phyloP scores from a whole-genome alignment of 345 rosid genomes.

The Cardamine chenopodiifolia region DNA sequence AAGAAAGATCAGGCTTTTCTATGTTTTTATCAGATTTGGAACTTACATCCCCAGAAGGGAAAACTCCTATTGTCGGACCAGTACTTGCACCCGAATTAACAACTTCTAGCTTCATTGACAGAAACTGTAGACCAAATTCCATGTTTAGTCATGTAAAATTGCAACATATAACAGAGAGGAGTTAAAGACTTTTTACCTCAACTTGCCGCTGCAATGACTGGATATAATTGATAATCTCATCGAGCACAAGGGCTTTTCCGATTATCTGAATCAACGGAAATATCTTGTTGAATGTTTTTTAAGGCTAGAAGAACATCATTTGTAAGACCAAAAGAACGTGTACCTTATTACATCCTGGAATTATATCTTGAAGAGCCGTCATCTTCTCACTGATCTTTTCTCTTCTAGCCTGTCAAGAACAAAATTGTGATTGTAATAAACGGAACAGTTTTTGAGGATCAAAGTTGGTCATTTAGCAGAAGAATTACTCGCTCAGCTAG shows the following conservation, averaged over 20 bases:
- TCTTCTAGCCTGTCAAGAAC: conserved; percentile 80
- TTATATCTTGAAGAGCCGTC: conserved; percentile 94
- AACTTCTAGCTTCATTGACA: conserved; percentile 94
- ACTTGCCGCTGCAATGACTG: conserved; percentile 94
- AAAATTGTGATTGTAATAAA: neutral
- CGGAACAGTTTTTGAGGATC: neutral
- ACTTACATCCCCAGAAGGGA: conserved; percentile 79
- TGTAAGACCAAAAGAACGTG: neutral
- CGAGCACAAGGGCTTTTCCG: conserved; percentile 97
- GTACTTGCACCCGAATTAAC: conserved; percentile 68
- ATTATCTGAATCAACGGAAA: conserved; percentile 59
- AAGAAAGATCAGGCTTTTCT: neutral
- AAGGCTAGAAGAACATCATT: conserved; percentile 1
- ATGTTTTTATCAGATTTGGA: neutral
- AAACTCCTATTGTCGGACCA: conserved; percentile 60
- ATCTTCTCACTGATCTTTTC: conserved; percentile 95
- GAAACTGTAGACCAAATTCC: conserved; percentile 57
- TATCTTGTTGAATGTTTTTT: neutral
- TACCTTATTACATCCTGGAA: conserved; percentile 97
- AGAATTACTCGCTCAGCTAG: conserved; percentile 87
- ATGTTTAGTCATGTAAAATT: neutral
- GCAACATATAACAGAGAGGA: neutral
- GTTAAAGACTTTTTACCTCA: conserved; percentile 58
- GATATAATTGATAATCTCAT: conserved; percentile 94
- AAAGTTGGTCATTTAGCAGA: neutral